phyloP scores from a whole-genome alignment of 139 green algal genomes.

The Medakamo hakoo region DNA sequence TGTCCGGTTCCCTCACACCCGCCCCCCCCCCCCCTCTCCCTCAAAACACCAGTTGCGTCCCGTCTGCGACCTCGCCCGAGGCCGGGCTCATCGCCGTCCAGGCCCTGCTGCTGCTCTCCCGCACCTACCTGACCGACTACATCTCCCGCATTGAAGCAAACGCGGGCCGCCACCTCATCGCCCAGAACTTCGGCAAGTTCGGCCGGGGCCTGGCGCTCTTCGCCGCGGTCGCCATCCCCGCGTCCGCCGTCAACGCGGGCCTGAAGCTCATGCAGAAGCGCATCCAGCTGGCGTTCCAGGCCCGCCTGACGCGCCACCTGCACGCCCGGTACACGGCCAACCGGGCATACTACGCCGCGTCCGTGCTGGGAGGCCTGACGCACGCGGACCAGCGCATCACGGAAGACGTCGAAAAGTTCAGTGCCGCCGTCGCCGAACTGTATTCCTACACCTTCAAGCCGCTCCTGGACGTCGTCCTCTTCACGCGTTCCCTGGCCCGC shows the following conservation, averaged over 20 bases:
- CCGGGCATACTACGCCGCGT: constrained; percentile 81
- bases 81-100: constrained; percentile 51
- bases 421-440: constrained; percentile 60
- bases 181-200: constrained; percentile 37
- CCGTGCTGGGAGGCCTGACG: constrained; percentile 70
- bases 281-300: constrained; percentile 46
- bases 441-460: constrained; percentile 91
- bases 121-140: constrained; percentile 70
- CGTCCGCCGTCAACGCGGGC: constrained; percentile 65
- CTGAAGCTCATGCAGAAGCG: constrained; percentile 88
- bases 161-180: constrained; percentile 15
- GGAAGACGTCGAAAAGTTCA: constrained; percentile 91
- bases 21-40: background rate
- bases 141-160: constrained; percentile 55
- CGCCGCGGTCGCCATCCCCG: constrained; percentile 51
- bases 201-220: constrained; percentile 33
- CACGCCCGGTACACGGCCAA: constrained; percentile 74
- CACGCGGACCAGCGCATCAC: constrained; percentile 85
- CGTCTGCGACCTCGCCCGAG: constrained; percentile 36
- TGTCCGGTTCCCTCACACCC: background rate
- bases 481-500: constrained; percentile 61
- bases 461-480: constrained; percentile 84
- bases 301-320: constrained; percentile 52
- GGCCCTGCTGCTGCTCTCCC: constrained; percentile 47
- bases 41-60: constrained; percentile 58